Evolutionary conservation across 768 basidiomycete genomes (phyloP).

Genomic region (Serpula lacrymans): DNA sequence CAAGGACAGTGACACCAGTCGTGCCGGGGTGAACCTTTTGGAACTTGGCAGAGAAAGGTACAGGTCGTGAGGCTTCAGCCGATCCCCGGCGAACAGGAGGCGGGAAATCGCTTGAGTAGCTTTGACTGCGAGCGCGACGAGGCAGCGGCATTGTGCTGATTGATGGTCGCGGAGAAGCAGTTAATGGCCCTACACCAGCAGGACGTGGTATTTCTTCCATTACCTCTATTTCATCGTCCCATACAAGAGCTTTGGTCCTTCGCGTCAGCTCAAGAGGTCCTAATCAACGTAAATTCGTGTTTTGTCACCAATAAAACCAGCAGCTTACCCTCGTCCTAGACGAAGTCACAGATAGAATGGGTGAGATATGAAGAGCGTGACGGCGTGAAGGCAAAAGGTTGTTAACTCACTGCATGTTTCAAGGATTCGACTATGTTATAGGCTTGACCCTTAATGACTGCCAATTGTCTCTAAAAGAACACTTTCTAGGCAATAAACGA

Average conservation of each 20-base stretch:
- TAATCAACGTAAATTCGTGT: conserved; percentile 20
- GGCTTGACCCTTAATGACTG: conserved; percentile 92
- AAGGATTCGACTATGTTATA: conserved; percentile 88
- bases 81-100: conserved; percentile 65
- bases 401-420: conserved; percentile 59
- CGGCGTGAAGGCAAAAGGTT: conserved; percentile 1
- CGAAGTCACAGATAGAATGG: conserved; percentile 3
- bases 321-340: conserved; percentile 70
- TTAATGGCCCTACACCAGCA: conserved; percentile 29
- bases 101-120: conserved; percentile 64
- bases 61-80: conserved; percentile 64
- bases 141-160: conserved; percentile 60
- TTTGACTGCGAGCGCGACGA: conserved; percentile 53
- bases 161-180: conserved; percentile 57
- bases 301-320: background rate
- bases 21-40: conserved; percentile 81
- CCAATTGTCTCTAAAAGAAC: conserved; percentile 66
- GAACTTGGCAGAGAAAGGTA: conserved; percentile 83
- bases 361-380: no score
- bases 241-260: conserved; percentile 75
- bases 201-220: conserved; percentile 45
- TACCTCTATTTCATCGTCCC: conserved; percentile 83
- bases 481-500: conserved; percentile 5
- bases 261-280: conserved; percentile 90
- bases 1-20: conserved; percentile 81